These are phyloP conservation scores for Gastrodia elata DNA, from an alignment of 106 monocot species.

Conservation along the genomic window DNA sequence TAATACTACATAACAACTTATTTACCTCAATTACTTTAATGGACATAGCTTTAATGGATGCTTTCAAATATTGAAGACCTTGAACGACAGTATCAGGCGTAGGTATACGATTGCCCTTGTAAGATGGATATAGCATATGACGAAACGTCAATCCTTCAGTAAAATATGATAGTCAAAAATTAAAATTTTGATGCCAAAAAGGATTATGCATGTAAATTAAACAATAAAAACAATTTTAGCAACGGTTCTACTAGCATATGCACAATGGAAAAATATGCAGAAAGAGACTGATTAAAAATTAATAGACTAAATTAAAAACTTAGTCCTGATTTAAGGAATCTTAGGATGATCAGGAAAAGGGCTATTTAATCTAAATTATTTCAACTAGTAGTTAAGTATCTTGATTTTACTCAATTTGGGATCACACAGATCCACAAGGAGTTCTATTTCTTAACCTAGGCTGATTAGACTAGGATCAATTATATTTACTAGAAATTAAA, in stretches of 20 bases:
- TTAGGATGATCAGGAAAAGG: too few relatives aligned
- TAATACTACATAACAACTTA: neutral
- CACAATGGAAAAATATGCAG: neutral
- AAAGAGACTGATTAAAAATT: neutral
- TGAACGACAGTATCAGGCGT: conserved; percentile 97
- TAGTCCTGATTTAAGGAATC: too few relatives aligned
- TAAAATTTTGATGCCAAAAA: neutral
- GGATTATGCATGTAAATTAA: neutral
- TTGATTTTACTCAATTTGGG: too few relatives aligned
- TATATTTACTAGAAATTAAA: too few relatives aligned
- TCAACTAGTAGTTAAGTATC: too few relatives aligned
- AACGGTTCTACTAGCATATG: neutral
- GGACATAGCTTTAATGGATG: conserved; percentile 93
- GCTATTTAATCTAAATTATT: too few relatives aligned
- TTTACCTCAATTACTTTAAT: conserved; percentile 98
- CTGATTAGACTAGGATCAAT: too few relatives aligned
- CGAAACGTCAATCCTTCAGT: conserved; percentile 72
- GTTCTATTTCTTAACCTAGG: too few relatives aligned
- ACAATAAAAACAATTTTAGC: neutral
- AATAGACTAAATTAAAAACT: neutral
- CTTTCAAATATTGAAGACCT: conserved; percentile 91
- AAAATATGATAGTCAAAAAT: conserved; percentile 15
- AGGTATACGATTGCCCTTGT: conserved; percentile 81
- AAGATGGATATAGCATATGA: conserved; percentile 75
- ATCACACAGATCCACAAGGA: too few relatives aligned